Evolutionary conservation across 352 stramenopile species (phyloP).

Genomic region (Bremia lactucae): DNA sequence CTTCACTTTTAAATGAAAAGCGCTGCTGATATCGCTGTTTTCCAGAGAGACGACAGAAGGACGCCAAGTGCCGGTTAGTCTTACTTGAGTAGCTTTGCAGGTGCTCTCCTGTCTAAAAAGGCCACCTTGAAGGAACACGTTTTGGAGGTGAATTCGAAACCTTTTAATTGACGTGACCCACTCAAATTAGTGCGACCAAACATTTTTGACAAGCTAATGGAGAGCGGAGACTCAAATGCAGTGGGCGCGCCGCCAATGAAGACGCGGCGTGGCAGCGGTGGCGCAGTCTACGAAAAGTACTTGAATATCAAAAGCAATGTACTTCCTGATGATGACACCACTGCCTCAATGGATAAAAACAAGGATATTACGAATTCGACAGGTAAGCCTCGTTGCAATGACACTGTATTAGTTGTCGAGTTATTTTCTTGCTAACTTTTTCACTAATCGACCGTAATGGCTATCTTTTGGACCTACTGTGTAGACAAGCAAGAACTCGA

Average conservation of each 20-base stretch:
- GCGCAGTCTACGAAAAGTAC: slow-evolving; percentile 35
- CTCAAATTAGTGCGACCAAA: slow-evolving; percentile 6
- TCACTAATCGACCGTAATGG: neutral
- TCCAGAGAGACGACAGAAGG: slow-evolving; percentile 3
- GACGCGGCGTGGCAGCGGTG: slow-evolving; percentile 10
- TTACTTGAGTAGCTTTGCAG: neutral
- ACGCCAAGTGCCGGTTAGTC: slow-evolving; percentile 6
- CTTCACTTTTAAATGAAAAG: slow-evolving; percentile 4
- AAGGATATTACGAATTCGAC: slow-evolving; percentile 48
- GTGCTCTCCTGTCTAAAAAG: slow-evolving; percentile 17
- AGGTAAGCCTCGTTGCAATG: slow-evolving; percentile 15
- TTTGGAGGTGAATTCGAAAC: slow-evolving; percentile 7
- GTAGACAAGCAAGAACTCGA: slow-evolving; percentile 43
- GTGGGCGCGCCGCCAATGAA: slow-evolving; percentile 8
- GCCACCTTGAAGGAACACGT: slow-evolving; percentile 15
- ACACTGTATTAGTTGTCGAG: neutral
- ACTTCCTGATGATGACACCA: slow-evolving; percentile 2
- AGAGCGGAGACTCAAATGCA: slow-evolving; percentile 12
- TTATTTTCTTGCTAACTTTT: neutral
- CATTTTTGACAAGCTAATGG: slow-evolving; percentile 11
- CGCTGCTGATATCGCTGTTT: slow-evolving; percentile 1
- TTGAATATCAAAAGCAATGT: slow-evolving; percentile 38
- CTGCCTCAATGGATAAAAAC: slow-evolving; percentile 1
- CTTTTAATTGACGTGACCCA: slow-evolving; percentile 9
- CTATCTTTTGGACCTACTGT: too few species aligned